Percentiles rank a stretch among this genome's conserved stretches.
Conservation (phyloP, 2,329 filamentous ascomycete species). For the Hymenoscyphus fraxineus region DNA sequence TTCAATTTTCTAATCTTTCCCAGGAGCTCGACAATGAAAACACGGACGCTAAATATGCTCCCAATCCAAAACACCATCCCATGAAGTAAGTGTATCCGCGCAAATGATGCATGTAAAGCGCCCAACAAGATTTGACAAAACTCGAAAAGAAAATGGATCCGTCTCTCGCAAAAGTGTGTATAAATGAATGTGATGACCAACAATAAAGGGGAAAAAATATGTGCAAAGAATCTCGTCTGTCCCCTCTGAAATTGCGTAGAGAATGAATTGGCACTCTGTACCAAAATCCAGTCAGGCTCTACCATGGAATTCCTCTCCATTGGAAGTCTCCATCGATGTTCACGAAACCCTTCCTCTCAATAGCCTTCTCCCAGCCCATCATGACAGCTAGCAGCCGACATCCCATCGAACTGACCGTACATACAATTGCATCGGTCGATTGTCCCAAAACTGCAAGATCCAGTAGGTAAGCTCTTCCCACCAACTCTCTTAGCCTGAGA, state of each 20-base stretch:
- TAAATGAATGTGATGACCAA: background rate
- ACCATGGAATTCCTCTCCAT: conserved; percentile 49
- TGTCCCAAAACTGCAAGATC: conserved; percentile 71
- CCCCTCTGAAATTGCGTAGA: background rate
- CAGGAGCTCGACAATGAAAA: background rate
- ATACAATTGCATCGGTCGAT: conserved; percentile 68
- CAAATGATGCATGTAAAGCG: background rate
- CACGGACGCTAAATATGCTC: too few relatives aligned
- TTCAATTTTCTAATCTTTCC: background rate
- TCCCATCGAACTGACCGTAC: conserved; percentile 67
- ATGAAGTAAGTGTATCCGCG: background rate
- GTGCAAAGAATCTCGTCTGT: background rate
- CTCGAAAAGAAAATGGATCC: background rate
- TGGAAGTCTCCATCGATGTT: conserved; percentile 73
- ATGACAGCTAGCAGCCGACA: conserved; percentile 78
- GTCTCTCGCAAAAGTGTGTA: background rate
- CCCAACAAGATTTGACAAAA: background rate
- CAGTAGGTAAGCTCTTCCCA: conserved; percentile 77
- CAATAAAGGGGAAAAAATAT: background rate
- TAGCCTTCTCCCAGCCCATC: conserved; percentile 75
- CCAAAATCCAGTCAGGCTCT: background rate
- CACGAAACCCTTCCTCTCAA: conserved; percentile 60
- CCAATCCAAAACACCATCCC: background rate
- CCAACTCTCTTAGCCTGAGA: conserved; percentile 65
- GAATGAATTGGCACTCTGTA: background rate